Percentiles rank a stretch among this genome's conserved stretches.
Conservation (phyloP, 2,329 filamentous ascomycete species). For the Neoarthrinium moseri region DNA sequence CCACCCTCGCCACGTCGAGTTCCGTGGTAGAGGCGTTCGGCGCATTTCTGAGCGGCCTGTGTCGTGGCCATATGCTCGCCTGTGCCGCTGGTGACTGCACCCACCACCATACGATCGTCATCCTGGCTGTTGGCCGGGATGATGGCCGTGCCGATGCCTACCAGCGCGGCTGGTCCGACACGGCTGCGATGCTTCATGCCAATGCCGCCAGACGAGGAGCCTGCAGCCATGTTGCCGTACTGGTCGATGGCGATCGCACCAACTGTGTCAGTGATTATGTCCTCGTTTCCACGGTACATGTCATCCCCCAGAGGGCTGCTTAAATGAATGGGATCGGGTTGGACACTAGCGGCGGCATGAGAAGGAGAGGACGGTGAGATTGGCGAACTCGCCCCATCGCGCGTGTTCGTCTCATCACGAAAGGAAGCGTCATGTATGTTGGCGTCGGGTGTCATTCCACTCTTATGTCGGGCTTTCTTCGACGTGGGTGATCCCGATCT, state of each 20-base stretch:
- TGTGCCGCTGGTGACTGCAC: slow-evolving; percentile 87
- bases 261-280: slow-evolving; percentile 84
- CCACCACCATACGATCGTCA: slow-evolving; percentile 67
- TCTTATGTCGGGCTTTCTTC: background rate
- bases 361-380: background rate
- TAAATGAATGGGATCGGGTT: background rate
- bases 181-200: slow-evolving; percentile 96
- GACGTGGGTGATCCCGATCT: slow-evolving; percentile 10
- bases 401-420: slow-evolving; percentile 3
- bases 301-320: background rate
- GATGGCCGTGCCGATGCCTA: slow-evolving; percentile 87
- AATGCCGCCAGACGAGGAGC: slow-evolving; percentile 94
- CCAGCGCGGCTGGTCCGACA: slow-evolving; percentile 86
- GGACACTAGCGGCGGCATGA: no score
- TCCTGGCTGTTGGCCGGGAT: slow-evolving; percentile 76
- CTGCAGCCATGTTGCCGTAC: slow-evolving; percentile 84
- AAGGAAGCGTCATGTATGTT: no score
- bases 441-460: background rate
- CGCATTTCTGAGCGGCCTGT: slow-evolving; percentile 83
- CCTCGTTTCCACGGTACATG: slow-evolving; percentile 39
- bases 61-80: slow-evolving; percentile 98
- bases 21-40: slow-evolving; percentile 77
- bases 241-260: slow-evolving; percentile 91
- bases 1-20: slow-evolving; percentile 62
- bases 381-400: slow-evolving; percentile 2